Evolutionary conservation across 1,284 basidiomycete species (phyloP).

Genomic region (Ustilago bromivora): DNA sequence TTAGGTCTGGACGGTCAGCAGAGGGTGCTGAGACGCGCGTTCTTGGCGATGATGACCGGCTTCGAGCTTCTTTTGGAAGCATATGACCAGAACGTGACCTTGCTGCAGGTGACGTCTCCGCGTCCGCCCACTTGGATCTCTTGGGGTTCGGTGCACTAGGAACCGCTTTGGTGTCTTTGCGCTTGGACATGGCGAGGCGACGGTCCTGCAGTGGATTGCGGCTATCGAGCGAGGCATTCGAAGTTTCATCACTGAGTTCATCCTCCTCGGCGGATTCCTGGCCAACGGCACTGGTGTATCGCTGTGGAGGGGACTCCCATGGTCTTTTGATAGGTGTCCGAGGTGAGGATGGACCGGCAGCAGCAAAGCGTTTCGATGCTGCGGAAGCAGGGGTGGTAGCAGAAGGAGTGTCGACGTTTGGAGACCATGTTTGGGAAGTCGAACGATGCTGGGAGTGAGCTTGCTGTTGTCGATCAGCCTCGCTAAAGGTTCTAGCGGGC

Average conservation of each 20-base stretch:
- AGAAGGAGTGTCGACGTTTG: background rate
- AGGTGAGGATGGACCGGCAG: conserved; percentile 13
- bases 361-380: conserved; percentile 11
- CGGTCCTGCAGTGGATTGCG: conserved; percentile 6
- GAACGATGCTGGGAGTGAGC: background rate
- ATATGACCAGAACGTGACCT: background rate
- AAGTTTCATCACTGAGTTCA: conserved; percentile 32
- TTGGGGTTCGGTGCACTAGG: conserved; percentile 16
- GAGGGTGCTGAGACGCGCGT: background rate
- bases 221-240: background rate
- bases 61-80: background rate
- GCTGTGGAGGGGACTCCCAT: conserved; percentile 13
- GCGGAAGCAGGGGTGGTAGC: background rate
- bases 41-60: conserved; percentile 22
- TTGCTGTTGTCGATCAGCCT: conserved; percentile 25
- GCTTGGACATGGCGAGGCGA: conserved; percentile 9
- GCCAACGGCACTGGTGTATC: background rate
- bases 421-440: conserved; percentile 1
- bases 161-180: conserved; percentile 10
- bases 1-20: background rate
- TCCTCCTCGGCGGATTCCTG: conserved; percentile 35
- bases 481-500: conserved; percentile 28
- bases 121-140: conserved; percentile 11
- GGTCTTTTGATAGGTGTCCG: conserved; percentile 15
- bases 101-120: background rate